Conservation (phyloP, 352 stramenopile species). For the Pythium folliculosum region DNA sequence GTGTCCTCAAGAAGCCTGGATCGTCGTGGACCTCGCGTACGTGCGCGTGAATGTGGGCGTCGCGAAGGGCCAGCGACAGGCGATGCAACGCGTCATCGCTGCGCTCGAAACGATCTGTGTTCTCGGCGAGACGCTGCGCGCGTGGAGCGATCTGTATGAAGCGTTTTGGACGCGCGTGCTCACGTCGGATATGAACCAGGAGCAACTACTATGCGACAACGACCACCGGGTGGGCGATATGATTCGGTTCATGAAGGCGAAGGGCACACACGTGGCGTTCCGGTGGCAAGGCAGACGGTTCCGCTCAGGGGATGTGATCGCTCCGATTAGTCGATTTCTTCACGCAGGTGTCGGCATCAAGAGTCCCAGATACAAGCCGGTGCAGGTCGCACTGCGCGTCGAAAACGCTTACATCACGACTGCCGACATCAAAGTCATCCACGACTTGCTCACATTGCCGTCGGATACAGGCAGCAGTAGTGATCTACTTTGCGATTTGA, state of each 20-base stretch:
- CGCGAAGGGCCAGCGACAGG: background rate
- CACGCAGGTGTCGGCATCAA: background rate
- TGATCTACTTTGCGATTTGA: background rate
- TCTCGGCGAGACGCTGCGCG: background rate
- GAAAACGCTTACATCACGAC: background rate
- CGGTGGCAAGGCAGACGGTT: background rate
- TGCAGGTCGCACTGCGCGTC: background rate
- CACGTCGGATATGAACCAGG: constrained; percentile 5
- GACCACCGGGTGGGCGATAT: background rate
- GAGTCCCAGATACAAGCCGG: background rate
- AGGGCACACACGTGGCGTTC: constrained; percentile 1
- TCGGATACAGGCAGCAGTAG: background rate
- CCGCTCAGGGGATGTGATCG: background rate
- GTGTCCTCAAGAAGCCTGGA: background rate
- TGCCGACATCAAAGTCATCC: background rate
- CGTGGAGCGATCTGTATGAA: constrained; percentile 1
- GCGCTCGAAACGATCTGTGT: background rate
- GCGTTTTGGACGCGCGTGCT: background rate
- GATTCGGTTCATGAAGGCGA: background rate
- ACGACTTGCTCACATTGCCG: background rate
- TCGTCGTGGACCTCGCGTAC: constrained; percentile 4
- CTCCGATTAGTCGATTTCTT: background rate
- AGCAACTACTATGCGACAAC: background rate
- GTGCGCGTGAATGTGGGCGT: background rate
- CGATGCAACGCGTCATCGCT: background rate